Evolutionary conservation across 495 filamentous ascomycete genomes (phyloP).

Genomic region (Annulohypoxylon moriforme): DNA sequence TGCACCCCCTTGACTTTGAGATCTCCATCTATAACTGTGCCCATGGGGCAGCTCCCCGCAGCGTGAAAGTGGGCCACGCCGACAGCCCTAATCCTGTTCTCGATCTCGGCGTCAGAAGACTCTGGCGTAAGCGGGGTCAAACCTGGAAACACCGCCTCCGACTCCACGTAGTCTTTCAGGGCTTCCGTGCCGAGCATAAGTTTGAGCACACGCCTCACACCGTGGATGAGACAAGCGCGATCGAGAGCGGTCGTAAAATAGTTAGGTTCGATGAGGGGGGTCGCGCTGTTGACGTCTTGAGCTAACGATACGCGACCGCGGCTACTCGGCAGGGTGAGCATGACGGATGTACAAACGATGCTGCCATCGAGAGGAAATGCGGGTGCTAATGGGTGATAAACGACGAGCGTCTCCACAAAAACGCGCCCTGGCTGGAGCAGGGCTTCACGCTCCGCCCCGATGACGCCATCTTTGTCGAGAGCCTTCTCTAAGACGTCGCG

Average conservation of each 20-base stretch:
- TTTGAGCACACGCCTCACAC: conserved; percentile 6
- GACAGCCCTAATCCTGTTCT: conserved; percentile 9
- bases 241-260: conserved; percentile 52
- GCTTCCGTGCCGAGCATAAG: conserved; percentile 11
- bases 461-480: conserved; percentile 9
- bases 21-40: conserved; percentile 46
- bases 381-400: conserved; percentile 8
- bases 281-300: conserved; percentile 26
- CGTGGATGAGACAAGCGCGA: conserved; percentile 8
- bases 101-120: conserved; percentile 7
- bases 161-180: conserved; percentile 20
- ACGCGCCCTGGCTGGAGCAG: conserved; percentile 10
- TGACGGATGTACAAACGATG: conserved; percentile 45
- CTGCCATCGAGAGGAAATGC: conserved; percentile 37
- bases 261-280: conserved; percentile 53
- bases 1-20: conserved; percentile 49
- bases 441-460: conserved; percentile 5
- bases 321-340: conserved; percentile 50
- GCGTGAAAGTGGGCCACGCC: conserved; percentile 20
- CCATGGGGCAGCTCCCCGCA: conserved; percentile 13
- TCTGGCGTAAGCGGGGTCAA: conserved; percentile 4
- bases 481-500: conserved; percentile 8
- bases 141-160: conserved; percentile 9
- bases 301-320: conserved; percentile 52
- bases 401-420: conserved; percentile 13